phyloP scores from a whole-genome alignment of 1,284 basidiomycete genomes.

The Ceratobasidium sp. region DNA sequence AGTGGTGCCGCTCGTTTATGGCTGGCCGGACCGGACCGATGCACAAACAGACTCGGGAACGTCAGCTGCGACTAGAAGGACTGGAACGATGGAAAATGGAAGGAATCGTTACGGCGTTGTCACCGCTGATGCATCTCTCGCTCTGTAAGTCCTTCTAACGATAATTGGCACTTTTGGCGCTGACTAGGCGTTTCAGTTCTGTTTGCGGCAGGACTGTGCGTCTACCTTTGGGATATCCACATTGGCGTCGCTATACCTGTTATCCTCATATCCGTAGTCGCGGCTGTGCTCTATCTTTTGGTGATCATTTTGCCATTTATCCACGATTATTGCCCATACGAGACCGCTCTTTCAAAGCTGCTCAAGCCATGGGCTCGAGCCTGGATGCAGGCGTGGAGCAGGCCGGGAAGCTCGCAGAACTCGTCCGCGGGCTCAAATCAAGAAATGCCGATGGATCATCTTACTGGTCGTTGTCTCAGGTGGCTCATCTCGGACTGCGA shows the following conservation, averaged over 20 bases:
- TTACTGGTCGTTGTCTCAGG: background rate
- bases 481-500: constrained; percentile 25
- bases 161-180: background rate
- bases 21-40: background rate
- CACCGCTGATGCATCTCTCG: constrained; percentile 23
- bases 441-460: background rate
- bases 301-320: background rate
- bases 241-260: constrained; percentile 3
- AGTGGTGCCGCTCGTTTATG: constrained; percentile 16
- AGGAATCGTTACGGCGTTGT: background rate
- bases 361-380: background rate
- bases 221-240: constrained; percentile 14
- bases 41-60: constrained; percentile 1
- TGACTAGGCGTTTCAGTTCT: background rate
- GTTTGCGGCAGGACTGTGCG: constrained; percentile 12
- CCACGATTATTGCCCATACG: constrained; percentile 15
- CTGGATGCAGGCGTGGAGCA: no score
- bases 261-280: background rate
- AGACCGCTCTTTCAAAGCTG: background rate
- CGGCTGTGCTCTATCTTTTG: background rate
- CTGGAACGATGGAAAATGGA: constrained; percentile 24
- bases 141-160: background rate
- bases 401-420: no score
- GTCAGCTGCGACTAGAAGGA: constrained; percentile 5
- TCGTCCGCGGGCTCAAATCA: no score